phyloP scores from a whole-genome alignment of 129 eudicot species.

The carrot (Daucus carota) region DNA sequence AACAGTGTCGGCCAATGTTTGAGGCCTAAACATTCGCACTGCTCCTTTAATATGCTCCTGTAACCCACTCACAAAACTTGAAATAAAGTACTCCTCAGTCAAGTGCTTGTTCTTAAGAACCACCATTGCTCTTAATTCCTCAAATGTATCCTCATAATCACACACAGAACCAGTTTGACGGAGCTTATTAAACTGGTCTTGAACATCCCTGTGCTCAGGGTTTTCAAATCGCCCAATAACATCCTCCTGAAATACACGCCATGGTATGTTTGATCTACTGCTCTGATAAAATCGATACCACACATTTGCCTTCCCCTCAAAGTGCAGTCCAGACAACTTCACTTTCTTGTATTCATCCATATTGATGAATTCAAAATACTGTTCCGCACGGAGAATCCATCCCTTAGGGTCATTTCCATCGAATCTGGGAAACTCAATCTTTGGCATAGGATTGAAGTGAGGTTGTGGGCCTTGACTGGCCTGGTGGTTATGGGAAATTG shows the following conservation, averaged over 20 bases:
- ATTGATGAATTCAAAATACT: background rate
- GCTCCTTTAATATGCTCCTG: background rate
- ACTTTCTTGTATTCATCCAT: background rate
- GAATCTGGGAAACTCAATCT: background rate
- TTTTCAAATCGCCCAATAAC: background rate
- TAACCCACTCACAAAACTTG: background rate
- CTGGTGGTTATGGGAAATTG: no score
- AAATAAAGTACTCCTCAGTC: background rate
- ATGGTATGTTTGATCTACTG: background rate
- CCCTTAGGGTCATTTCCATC: background rate
- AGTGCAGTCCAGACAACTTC: background rate
- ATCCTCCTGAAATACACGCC: background rate
- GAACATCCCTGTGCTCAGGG: background rate
- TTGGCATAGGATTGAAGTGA: background rate
- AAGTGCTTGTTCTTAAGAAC: no score
- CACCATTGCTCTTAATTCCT: background rate
- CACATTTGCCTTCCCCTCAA: background rate
- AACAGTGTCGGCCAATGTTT: no score
- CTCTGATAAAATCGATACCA: background rate
- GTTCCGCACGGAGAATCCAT: background rate
- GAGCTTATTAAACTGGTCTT: background rate
- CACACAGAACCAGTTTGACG: background rate
- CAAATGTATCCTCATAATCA: background rate
- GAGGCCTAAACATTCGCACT: background rate
- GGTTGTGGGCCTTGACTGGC: no score